A percentile compares a stretch with the other conserved stretches of the same genome.
These are phyloP conservation scores for Epicoccum nigrum DNA, from an alignment of 2,329 filamentous ascomycete genomes.

Conservation along the genomic window DNA sequence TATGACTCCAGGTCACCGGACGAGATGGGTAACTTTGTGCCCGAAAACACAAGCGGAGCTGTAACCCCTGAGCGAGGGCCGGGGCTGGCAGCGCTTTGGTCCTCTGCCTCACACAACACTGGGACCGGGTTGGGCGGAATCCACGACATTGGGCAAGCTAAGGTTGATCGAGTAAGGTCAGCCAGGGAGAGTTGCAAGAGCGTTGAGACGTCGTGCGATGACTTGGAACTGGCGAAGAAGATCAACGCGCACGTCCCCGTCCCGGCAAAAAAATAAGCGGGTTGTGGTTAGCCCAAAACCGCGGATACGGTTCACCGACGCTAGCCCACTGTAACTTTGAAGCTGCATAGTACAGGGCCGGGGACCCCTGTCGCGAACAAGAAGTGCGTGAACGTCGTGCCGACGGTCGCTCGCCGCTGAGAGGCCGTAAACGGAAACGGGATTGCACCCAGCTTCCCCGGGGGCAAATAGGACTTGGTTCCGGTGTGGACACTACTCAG, in stretches of 20 bases:
- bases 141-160: constrained; percentile 45
- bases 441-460: constrained; percentile 39
- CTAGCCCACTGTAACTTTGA: constrained; percentile 22
- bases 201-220: constrained; percentile 42
- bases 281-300: constrained; percentile 32
- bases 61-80: constrained; percentile 46
- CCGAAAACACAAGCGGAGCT: constrained; percentile 25
- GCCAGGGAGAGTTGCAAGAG: constrained; percentile 40
- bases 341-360: constrained; percentile 14
- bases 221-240: constrained; percentile 42
- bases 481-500: constrained; percentile 25
- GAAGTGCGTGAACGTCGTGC: constrained; percentile 37
- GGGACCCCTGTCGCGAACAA: constrained; percentile 24
- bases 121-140: constrained; percentile 41
- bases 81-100: constrained; percentile 41
- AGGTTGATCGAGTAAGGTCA: constrained; percentile 38
- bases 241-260: constrained; percentile 41
- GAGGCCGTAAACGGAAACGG: constrained; percentile 35
- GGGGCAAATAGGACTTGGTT: constrained; percentile 34
- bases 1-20: constrained; percentile 41
- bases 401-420: constrained; percentile 28
- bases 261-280: constrained; percentile 32
- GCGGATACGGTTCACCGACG: constrained; percentile 33
- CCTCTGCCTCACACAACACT: constrained; percentile 27
- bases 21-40: constrained; percentile 27